These are phyloP conservation scores for Hymenoscyphus scutula DNA, from an alignment of 2,329 filamentous ascomycete species.

Conservation along the genomic window DNA sequence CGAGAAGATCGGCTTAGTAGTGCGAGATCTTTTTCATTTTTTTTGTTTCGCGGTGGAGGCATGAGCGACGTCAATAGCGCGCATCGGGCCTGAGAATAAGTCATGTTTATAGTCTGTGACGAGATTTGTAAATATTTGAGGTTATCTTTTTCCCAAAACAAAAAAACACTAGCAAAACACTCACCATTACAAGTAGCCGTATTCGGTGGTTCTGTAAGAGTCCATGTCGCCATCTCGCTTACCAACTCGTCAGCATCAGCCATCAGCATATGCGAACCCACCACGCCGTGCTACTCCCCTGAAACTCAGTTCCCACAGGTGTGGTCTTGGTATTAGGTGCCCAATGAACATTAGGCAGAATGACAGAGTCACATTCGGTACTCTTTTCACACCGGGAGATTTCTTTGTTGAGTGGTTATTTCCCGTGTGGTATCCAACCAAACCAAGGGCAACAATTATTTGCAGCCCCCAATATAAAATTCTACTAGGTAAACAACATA, in stretches of 20 bases:
- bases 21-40: too few relatives aligned
- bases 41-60: too few relatives aligned
- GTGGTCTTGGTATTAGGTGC: background rate
- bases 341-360: background rate
- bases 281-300: conserved; percentile 8
- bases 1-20: background rate
- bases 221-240: background rate
- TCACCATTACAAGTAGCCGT: background rate
- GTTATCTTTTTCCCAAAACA: background rate
- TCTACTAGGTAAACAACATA: background rate
- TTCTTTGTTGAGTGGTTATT: background rate
- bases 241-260: background rate
- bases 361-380: background rate
- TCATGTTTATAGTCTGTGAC: too few relatives aligned
- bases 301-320: background rate
- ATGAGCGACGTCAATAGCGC: too few relatives aligned
- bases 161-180: background rate
- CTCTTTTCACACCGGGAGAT: background rate
- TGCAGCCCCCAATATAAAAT: background rate
- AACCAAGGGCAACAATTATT: background rate
- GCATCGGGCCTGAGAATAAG: too few relatives aligned
- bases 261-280: background rate
- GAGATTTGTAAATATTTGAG: too few relatives aligned
- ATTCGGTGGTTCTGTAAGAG: background rate
- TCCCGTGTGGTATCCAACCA: background rate